Evolutionary conservation across 2,329 filamentous ascomycete species (phyloP).

Genomic region (Monilinia fructigena): DNA sequence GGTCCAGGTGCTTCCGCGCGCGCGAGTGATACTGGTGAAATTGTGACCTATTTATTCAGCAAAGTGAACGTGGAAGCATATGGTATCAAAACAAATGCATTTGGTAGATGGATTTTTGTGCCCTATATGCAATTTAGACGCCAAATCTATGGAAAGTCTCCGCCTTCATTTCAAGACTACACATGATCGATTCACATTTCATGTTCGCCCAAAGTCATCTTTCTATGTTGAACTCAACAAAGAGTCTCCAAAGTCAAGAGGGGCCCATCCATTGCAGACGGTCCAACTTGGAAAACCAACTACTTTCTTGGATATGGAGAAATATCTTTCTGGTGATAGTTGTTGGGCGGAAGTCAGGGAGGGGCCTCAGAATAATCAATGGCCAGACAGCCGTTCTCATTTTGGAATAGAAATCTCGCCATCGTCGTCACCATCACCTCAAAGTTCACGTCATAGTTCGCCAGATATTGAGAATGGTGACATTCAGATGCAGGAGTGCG

Average conservation of each 20-base stretch:
- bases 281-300: slow-evolving; percentile 47
- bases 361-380: slow-evolving; percentile 42
- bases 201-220: slow-evolving; percentile 44
- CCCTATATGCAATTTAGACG: slow-evolving; percentile 31
- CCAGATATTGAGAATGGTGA: slow-evolving; percentile 34
- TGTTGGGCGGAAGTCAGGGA: slow-evolving; percentile 48
- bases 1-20: slow-evolving; percentile 26
- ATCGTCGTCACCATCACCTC: slow-evolving; percentile 35
- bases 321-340: slow-evolving; percentile 47
- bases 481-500: slow-evolving; percentile 23
- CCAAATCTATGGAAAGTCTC: slow-evolving; percentile 29
- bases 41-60: slow-evolving; percentile 33
- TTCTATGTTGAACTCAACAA: slow-evolving; percentile 40
- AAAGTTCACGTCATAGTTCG: slow-evolving; percentile 34
- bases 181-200: slow-evolving; percentile 35
- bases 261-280: slow-evolving; percentile 41
- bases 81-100: slow-evolving; percentile 31
- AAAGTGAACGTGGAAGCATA: slow-evolving; percentile 30
- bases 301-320: slow-evolving; percentile 48
- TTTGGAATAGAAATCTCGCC: slow-evolving; percentile 27
- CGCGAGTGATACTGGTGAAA: slow-evolving; percentile 32
- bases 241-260: slow-evolving; percentile 34
- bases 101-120: slow-evolving; percentile 32
- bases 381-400: slow-evolving; percentile 26
- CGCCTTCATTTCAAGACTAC: slow-evolving; percentile 33